Conservation (phyloP, 306 rosid genomes). For the Sesbania bispinosa region DNA sequence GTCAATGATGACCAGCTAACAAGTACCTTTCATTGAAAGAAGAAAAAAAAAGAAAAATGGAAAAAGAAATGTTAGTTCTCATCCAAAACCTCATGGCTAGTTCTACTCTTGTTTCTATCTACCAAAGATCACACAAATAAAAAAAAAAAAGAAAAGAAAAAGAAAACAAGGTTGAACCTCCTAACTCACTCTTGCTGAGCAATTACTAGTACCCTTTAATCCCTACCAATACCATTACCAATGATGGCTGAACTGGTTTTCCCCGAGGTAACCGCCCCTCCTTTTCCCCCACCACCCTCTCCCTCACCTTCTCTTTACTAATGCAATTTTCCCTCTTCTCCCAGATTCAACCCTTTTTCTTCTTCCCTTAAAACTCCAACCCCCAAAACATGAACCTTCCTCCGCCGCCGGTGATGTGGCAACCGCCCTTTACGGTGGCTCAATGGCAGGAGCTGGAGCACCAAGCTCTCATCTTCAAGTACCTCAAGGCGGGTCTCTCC, state of each 20-base stretch:
- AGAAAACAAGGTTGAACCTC: too few species aligned
- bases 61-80: too few species aligned
- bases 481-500: conserved; percentile 69
- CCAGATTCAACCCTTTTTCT: not conserved
- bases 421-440: conserved; percentile 68
- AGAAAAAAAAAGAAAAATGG: too few species aligned
- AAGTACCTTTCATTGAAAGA: too few species aligned
- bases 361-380: not conserved
- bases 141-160: too few species aligned
- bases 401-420: conserved; percentile 37
- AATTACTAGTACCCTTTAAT: not conserved
- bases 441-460: conserved; percentile 96
- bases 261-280: conserved; percentile 37
- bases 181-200: too few species aligned
- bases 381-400: conserved; percentile 33
- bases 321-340: not conserved
- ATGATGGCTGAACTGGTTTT: conserved; percentile 25
- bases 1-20: too few species aligned
- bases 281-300: conserved; percentile 9
- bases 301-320: not conserved
- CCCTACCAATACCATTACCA: not conserved
- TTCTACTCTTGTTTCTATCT: not conserved
- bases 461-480: conserved; percentile 86
- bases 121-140: not conserved
- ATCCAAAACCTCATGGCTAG: not conserved